Conservation (phyloP, 306 rosid species). For the Carpinus viminea region DNA sequence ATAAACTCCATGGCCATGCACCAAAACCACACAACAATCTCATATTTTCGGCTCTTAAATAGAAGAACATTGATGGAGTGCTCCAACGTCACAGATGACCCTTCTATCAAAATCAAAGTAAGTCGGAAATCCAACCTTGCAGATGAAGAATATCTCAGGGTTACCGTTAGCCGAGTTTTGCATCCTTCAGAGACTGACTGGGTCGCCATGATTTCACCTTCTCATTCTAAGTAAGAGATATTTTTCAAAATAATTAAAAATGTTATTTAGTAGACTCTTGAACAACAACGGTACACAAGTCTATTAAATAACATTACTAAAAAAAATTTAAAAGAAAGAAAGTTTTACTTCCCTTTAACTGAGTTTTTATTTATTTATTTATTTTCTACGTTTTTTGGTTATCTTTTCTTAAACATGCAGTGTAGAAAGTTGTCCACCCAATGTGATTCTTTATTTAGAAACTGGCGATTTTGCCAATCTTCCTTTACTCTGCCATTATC, state of each 20-base stretch:
- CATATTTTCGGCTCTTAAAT: slow-evolving; percentile 63
- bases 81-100: slow-evolving; percentile 16
- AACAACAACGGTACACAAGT: too few relatives aligned
- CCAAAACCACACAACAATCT: slow-evolving; percentile 60
- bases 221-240: slow-evolving; percentile 58
- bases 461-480: slow-evolving; percentile 74
- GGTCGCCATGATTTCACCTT: slow-evolving; percentile 91
- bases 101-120: slow-evolving; percentile 35
- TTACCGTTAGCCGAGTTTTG: slow-evolving; percentile 56
- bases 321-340: too few relatives aligned
- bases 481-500: slow-evolving; percentile 94
- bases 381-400: not conserved
- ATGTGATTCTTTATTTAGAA: slow-evolving; percentile 40
- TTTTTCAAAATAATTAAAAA: not conserved
- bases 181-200: slow-evolving; percentile 50
- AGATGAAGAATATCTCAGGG: slow-evolving; percentile 54
- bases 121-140: slow-evolving; percentile 33
- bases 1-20: slow-evolving; percentile 40
- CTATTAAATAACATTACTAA: too few relatives aligned
- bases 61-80: slow-evolving; percentile 50
- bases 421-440: slow-evolving; percentile 36
- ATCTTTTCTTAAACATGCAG: slow-evolving; percentile 35
- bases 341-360: too few relatives aligned
- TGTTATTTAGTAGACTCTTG: too few relatives aligned
- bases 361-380: not conserved